Percentiles rank a stretch among this genome's conserved stretches.
phyloP scores from a whole-genome alignment of 257 asterid species.

The Ocimum tenuiflorum region DNA sequence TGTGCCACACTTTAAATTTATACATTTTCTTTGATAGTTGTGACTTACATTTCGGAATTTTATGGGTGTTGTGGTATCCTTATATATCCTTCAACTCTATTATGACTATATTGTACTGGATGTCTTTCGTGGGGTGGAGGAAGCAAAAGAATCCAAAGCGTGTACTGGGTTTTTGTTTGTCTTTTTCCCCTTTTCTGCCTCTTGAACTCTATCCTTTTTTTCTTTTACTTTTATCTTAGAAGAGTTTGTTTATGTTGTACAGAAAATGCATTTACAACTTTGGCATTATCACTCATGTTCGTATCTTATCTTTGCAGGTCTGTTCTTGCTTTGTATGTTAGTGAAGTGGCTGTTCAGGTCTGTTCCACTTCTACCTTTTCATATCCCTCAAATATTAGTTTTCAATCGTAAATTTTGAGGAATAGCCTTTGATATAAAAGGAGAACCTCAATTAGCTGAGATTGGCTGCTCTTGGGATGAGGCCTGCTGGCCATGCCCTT shows the following conservation, averaged over 20 bases:
- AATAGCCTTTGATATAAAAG: too few species aligned
- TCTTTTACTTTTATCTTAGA: background rate
- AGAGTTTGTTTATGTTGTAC: background rate
- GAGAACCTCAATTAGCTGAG: too few species aligned
- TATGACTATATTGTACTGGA: background rate
- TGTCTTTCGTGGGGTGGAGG: background rate
- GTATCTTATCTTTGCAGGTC: constrained; percentile 49
- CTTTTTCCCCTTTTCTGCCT: background rate
- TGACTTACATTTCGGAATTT: background rate
- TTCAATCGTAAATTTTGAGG: background rate
- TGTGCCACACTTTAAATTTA: background rate
- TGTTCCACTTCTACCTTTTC: constrained; percentile 22
- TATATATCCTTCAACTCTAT: background rate
- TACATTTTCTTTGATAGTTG: background rate
- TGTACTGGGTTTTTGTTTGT: background rate
- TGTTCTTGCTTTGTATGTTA: constrained; percentile 49
- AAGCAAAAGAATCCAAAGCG: background rate
- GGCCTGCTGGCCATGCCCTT: too few species aligned
- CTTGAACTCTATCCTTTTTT: background rate
- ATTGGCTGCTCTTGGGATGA: too few species aligned
- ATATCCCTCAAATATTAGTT: background rate
- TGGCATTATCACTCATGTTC: constrained; percentile 12
- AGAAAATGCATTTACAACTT: background rate
- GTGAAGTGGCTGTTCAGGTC: constrained; percentile 85
- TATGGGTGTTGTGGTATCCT: background rate